These are phyloP conservation scores for Xylaria digitata DNA, from an alignment of 2,329 filamentous ascomycete species.

Conservation along the genomic window DNA sequence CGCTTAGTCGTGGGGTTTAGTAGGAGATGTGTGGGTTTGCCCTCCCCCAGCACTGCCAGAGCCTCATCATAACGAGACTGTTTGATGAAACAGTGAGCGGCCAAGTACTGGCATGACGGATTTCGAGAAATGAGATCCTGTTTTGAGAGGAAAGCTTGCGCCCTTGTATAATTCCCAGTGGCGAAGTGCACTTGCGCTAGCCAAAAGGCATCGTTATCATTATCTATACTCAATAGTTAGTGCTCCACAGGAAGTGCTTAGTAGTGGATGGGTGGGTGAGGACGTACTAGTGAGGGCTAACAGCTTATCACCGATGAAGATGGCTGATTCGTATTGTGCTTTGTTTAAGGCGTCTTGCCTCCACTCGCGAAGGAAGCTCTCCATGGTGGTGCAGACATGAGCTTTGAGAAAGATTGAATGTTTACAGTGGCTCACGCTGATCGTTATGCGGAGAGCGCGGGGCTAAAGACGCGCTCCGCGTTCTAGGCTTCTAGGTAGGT, in stretches of 20 bases:
- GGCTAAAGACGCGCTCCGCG: conserved; percentile 19
- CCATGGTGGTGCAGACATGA: conserved; percentile 67
- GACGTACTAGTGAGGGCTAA: conserved; percentile 87
- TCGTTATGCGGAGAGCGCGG: conserved; percentile 22
- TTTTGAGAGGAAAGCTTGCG: conserved; percentile 84
- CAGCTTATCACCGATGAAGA: conserved; percentile 97
- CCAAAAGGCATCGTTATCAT: conserved; percentile 95
- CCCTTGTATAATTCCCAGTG: conserved; percentile 93
- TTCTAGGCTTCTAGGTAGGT: neutral
- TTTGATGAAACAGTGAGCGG: conserved; percentile 93
- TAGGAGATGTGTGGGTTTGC: conserved; percentile 91
- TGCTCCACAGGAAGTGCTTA: conserved; percentile 7
- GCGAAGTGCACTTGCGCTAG: conserved; percentile 98
- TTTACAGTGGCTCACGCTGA: conserved; percentile 22
- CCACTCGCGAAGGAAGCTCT: conserved; percentile 93
- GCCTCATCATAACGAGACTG: conserved; percentile 92
- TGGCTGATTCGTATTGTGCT: conserved; percentile 94
- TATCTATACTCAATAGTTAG: conserved; percentile 66
- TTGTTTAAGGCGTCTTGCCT: conserved; percentile 94
- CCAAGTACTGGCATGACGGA: conserved; percentile 89
- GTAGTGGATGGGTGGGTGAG: conserved; percentile 18
- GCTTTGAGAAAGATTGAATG: conserved; percentile 20
- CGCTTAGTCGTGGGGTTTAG: conserved; percentile 71
- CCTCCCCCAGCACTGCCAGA: conserved; percentile 85
- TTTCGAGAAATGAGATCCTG: conserved; percentile 85